Evolutionary conservation across 768 basidiomycete species (phyloP).

Genomic region (Amanita exitialis): DNA sequence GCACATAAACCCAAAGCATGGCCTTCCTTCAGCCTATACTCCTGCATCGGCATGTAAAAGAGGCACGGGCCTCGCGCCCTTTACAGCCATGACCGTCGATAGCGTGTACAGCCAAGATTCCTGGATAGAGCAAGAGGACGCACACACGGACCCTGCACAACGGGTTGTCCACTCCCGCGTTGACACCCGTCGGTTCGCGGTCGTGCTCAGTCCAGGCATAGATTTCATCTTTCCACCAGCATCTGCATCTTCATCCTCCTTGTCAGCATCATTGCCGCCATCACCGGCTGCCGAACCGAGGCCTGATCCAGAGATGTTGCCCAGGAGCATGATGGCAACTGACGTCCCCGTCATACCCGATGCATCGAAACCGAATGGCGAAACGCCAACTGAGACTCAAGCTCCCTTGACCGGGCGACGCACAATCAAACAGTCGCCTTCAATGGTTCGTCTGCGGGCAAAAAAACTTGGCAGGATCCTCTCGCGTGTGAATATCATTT

Average conservation of each 20-base stretch:
- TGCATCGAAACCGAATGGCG: too few species aligned
- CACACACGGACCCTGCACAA: neutral
- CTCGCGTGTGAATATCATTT: neutral
- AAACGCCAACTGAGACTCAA: too few species aligned
- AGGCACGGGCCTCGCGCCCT: conserved; percentile 8
- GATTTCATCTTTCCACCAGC: neutral
- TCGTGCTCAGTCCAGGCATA: conserved; percentile 11
- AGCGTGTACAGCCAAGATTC: conserved; percentile 17
- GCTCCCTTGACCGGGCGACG: neutral
- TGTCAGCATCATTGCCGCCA: neutral
- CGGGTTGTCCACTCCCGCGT: conserved; percentile 7
- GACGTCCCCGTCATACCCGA: too few species aligned
- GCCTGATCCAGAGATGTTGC: neutral
- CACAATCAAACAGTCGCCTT: neutral
- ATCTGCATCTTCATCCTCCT: neutral
- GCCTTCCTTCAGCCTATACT: too few species aligned
- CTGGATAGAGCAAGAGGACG: neutral
- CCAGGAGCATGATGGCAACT: too few species aligned
- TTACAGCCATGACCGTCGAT: conserved; percentile 9
- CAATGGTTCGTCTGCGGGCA: neutral
- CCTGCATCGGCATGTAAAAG: conserved; percentile 11
- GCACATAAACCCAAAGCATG: neutral
- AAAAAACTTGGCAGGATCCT: neutral
- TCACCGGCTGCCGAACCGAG: neutral
- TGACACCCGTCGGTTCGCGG: conserved; percentile 13